phyloP scores from a whole-genome alignment of 129 eudicot genomes.

The Flaveria ramosissima region DNA sequence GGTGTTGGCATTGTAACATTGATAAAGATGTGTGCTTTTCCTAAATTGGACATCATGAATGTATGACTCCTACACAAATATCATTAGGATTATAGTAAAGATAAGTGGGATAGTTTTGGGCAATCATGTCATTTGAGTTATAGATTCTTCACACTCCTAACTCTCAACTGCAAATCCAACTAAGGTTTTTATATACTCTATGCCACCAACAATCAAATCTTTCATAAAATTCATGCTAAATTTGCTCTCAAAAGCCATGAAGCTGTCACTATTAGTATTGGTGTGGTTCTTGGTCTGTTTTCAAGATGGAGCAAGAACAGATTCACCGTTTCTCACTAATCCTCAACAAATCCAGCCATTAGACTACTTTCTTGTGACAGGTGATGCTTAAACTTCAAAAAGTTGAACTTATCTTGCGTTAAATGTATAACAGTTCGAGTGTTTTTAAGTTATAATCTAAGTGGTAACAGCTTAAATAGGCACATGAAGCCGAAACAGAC shows the following conservation, averaged over 20 bases:
- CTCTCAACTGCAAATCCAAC: conserved; percentile 31
- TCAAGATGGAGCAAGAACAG: conserved; percentile 40
- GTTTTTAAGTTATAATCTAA: no score
- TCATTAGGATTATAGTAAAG: conserved; percentile 32
- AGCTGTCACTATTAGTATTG: conserved; percentile 30
- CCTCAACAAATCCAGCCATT: conserved; percentile 45
- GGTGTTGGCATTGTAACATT: conserved; percentile 29
- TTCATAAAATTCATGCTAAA: conserved; percentile 31
- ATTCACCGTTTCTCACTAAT: conserved; percentile 41
- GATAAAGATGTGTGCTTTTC: conserved; percentile 31
- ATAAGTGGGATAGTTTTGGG: conserved; percentile 35
- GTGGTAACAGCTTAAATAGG: no score
- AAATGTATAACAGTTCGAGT: neutral
- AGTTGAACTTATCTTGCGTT: neutral
- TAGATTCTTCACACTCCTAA: conserved; percentile 37
- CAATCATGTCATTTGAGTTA: conserved; percentile 39
- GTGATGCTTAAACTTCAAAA: conserved; percentile 35
- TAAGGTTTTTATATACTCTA: conserved; percentile 18
- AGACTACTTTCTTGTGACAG: conserved; percentile 58
- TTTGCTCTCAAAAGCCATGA: conserved; percentile 38
- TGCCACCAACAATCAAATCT: conserved; percentile 34
- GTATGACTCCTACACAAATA: conserved; percentile 33
- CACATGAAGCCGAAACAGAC: no score
- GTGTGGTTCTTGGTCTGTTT: conserved; percentile 40
- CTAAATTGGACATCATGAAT: conserved; percentile 33